A percentile compares a stretch with the other conserved stretches of the same genome.
Conservation (phyloP, 768 basidiomycete species). For the Tricholoma sp. region DNA sequence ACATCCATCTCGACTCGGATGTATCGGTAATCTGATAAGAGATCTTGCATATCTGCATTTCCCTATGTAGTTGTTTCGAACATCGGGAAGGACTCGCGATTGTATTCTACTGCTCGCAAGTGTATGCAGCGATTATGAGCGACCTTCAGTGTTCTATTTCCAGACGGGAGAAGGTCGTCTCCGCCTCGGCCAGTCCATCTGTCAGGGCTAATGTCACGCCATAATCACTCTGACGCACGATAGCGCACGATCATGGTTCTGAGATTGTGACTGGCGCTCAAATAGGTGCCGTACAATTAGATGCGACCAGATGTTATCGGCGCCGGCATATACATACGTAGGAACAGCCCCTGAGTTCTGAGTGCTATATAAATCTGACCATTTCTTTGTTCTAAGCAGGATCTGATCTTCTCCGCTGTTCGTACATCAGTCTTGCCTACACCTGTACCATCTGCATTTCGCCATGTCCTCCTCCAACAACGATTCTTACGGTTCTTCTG, state of each 20-base stretch:
- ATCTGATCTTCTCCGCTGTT: not conserved
- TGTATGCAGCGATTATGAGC: too few relatives aligned
- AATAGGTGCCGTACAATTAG: not conserved
- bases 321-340: too few relatives aligned
- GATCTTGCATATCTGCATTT: not conserved
- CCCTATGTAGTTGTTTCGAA: not conserved
- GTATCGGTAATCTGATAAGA: not conserved
- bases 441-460: not conserved
- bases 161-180: too few relatives aligned
- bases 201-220: not conserved
- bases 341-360: not conserved
- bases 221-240: not conserved
- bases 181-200: not conserved
- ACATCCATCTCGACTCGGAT: not conserved
- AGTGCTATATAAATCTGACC: not conserved
- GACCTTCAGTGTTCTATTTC: too few relatives aligned
- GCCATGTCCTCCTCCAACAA: slow-evolving; percentile 20
- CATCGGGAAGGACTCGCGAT: too few relatives aligned
- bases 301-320: not conserved
- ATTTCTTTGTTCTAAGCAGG: not conserved
- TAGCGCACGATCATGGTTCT: not conserved
- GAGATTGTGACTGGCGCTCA: not conserved
- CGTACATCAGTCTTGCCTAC: not conserved
- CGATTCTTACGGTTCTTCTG: slow-evolving; percentile 12
- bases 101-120: too few relatives aligned